Conservation (phyloP, 768 basidiomycete species). For the Boletus fagicola region DNA sequence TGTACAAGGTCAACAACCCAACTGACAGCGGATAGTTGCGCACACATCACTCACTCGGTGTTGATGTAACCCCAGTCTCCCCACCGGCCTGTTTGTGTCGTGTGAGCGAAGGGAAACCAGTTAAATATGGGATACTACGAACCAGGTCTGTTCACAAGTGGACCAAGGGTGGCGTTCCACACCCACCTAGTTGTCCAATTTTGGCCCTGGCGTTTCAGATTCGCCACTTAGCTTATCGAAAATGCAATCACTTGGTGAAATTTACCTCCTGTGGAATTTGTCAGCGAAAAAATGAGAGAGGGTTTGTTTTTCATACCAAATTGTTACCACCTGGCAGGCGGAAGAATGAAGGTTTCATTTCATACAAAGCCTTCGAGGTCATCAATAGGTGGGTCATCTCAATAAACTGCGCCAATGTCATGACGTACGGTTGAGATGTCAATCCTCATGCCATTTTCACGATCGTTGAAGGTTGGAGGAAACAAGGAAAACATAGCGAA, state of each 20-base stretch:
- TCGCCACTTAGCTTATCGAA: constrained; percentile 1
- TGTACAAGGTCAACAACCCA: constrained; percentile 16
- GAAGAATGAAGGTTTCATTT: constrained; percentile 58
- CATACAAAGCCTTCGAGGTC: constrained; percentile 43
- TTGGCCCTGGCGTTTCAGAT: constrained; percentile 42
- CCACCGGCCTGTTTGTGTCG: constrained; percentile 37
- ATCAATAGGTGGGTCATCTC: background rate
- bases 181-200: constrained; percentile 53
- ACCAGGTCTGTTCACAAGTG: constrained; percentile 47
- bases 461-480: constrained; percentile 62
- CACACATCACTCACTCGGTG: constrained; percentile 45
- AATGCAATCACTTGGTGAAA: background rate
- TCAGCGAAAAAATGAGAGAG: background rate
- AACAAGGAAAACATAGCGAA: constrained; percentile 63
- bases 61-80: constrained; percentile 62
- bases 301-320: constrained; percentile 34
- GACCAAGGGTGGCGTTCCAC: constrained; percentile 62
- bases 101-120: background rate
- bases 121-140: background rate
- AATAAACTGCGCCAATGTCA: background rate
- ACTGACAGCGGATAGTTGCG: background rate
- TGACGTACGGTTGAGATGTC: constrained; percentile 51
- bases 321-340: constrained; percentile 68
- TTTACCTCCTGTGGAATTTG: constrained; percentile 39
- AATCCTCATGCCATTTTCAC: constrained; percentile 58